These are phyloP conservation scores for Pelargonium fulgidum DNA, from an alignment of 441 rosid species.

Conservation along the genomic window DNA sequence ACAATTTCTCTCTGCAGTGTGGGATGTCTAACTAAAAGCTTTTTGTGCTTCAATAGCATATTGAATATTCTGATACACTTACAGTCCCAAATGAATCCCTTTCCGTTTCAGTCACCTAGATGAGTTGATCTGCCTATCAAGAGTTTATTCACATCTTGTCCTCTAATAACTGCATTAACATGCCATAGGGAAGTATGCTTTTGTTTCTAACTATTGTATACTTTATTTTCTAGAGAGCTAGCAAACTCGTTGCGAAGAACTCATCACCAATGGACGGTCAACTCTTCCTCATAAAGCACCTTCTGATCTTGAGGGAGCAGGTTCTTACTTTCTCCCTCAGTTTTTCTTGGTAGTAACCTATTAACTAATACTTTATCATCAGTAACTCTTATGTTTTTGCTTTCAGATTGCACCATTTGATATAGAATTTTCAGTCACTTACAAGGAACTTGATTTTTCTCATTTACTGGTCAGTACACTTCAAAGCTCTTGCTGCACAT, in stretches of 20 bases:
- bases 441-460: constrained; percentile 98
- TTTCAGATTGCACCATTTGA: constrained; percentile 92
- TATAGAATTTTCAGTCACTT: constrained; percentile 87
- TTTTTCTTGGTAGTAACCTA: constrained; percentile 21
- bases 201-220: constrained; percentile 10
- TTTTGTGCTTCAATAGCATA: neutral
- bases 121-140: too few relatives aligned
- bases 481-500: constrained; percentile 10
- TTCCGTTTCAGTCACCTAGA: too few relatives aligned
- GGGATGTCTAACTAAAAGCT: neutral
- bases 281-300: constrained; percentile 89
- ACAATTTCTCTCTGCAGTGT: constrained; percentile 1
- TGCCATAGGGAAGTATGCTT: neutral
- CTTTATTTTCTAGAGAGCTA: constrained; percentile 61
- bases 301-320: constrained; percentile 90
- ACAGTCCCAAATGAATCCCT: too few relatives aligned
- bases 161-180: too few relatives aligned
- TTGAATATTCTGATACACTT: neutral
- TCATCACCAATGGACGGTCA: constrained; percentile 83
- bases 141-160: too few relatives aligned
- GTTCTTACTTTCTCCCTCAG: constrained; percentile 31
- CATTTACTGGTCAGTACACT: constrained; percentile 80
- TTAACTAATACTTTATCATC: constrained; percentile 10
- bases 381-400: constrained; percentile 19
- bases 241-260: constrained; percentile 71